Evolutionary conservation across 768 basidiomycete genomes (phyloP).

Genomic region (Lactifluus pinguis): DNA sequence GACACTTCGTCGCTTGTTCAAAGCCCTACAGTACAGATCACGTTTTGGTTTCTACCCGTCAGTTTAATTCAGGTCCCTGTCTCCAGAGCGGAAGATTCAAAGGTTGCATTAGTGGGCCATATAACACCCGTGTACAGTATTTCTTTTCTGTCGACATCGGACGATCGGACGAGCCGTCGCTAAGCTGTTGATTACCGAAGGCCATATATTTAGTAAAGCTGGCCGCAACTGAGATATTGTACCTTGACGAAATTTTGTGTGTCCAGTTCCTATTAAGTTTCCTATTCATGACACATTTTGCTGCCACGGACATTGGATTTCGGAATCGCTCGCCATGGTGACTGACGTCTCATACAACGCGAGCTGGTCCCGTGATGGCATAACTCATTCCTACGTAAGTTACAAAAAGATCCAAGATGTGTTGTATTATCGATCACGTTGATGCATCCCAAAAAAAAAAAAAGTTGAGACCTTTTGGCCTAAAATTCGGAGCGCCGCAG

Average conservation of each 20-base stretch:
- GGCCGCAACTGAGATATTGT: not conserved
- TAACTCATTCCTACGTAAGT: not conserved
- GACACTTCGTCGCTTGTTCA: too few relatives aligned
- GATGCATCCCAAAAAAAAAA: not conserved
- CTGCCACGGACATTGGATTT: not conserved
- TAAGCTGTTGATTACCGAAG: not conserved
- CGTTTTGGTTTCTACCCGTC: too few relatives aligned
- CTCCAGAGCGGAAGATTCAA: too few relatives aligned
- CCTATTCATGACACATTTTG: not conserved
- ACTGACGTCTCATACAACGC: slow-evolving; percentile 1
- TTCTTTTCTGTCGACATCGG: not conserved
- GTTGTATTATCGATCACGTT: not conserved
- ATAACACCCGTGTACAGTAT: not conserved
- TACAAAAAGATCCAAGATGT: not conserved
- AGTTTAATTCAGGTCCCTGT: too few relatives aligned
- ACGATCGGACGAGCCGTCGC: not conserved
- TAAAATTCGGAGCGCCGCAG: not conserved
- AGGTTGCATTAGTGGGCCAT: too few relatives aligned
- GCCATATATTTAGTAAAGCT: not conserved
- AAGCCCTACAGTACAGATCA: too few relatives aligned
- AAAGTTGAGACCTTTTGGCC: not conserved
- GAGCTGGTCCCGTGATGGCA: not conserved
- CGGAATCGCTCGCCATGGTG: not conserved
- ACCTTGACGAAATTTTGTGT: not conserved
- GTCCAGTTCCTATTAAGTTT: too few relatives aligned